Evolutionary conservation across 805 yeast species (phyloP), one percentile per base, ranked within the genome.

Genomic region (Metschnikowia vanudenii): DNA sequence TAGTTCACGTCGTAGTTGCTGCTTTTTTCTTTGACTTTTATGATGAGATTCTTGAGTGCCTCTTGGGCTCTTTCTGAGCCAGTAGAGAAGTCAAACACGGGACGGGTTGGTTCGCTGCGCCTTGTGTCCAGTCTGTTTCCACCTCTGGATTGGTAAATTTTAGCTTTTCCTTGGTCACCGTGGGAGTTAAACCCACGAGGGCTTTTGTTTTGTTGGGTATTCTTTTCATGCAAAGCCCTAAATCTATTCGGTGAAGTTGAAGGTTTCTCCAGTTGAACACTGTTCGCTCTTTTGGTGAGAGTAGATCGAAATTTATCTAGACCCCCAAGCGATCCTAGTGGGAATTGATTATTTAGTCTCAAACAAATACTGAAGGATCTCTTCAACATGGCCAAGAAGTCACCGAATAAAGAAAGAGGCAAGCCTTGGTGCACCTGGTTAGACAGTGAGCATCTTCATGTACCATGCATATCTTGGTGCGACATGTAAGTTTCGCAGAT

Each of bases 41-140:
- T 35, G 10, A 67, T 60, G n/a, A 66, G 42, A 8, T 54, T 48
- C 30, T 55, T 56, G 8, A 67, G 41, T 1, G 72, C 71, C 38
- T 44, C 46, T 42, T 61, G 56, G 2, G 68, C 63, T 42, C 56
- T 60, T 9, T 60, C 61, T 10, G 65, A 53, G n/a, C 67, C 69
- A 1, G 58, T 49, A 3, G 52, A 55, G 19, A 65, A 49, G 4
- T 53, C 49, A 39, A 67, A 63, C 37, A 54, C 54, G 19, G 50
- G 44, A 17, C 44, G 40, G 6, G 2, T 29, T 16, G 31, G 20
- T n/a, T 30, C 48, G 34, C 10, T 29, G 11, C 41, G 36, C 13
- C 47, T 33, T 11, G 18, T 39, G 1, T 40, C 32, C n/a, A 46
- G 47, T 32, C 49, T 47, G 17, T 43, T 34, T 7, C 43, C 44